Evolutionary conservation across 495 filamentous ascomycete genomes (phyloP), one percentile per base, ranked within the genome.

Genomic region (Talaromyces wortmannii): DNA sequence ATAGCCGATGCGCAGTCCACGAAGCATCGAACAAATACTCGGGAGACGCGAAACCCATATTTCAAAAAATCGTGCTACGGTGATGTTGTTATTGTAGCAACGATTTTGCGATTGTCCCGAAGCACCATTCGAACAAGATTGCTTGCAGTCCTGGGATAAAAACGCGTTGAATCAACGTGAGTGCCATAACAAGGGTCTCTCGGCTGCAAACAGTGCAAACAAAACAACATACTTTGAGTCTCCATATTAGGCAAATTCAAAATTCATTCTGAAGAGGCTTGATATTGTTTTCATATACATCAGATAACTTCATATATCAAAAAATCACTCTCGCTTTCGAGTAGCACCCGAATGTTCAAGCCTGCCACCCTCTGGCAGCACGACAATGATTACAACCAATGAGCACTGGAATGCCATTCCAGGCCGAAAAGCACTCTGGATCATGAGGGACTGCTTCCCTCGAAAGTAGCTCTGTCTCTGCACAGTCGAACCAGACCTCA

Each of bases 1-100:
- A 81, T 42, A 84, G 69, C 40, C 78, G 76, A 59, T 83, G 70
- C n/a, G 78, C 58, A 7, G 74, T 77, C 71, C 78, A 84, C 7
- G 78, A 81, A 1, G 77, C 78, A 50, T 80, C 78, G 52, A 81
- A 76, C 31, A 84, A 69, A 29, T 70, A 65, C n/a, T 52, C 48
- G 6, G 57, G 50, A 45, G 42, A 43, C 45, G 42, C 43, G 45
- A 53, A 31, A 8, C 42, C 52, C 52, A 53, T 53, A 16, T 45
- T 53, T 33, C 1, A 15, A 44, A 4, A 30, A 31, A 6, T 17
- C 15, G 18, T 30, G 8, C 8, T 32, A 3, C 6, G 18, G 8
- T 40, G 36, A 13, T 10, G 5, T 40, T 40, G 2, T 40, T 40
- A 40, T 40, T 10, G 13, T 40, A 8, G 8, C 36, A 8, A 2